A percentile compares a stretch with the other conserved stretches of the same genome.
Evolutionary conservation across 164 flowering plant species (phyloP).

Genomic region (Nymphaea thermarum): DNA sequence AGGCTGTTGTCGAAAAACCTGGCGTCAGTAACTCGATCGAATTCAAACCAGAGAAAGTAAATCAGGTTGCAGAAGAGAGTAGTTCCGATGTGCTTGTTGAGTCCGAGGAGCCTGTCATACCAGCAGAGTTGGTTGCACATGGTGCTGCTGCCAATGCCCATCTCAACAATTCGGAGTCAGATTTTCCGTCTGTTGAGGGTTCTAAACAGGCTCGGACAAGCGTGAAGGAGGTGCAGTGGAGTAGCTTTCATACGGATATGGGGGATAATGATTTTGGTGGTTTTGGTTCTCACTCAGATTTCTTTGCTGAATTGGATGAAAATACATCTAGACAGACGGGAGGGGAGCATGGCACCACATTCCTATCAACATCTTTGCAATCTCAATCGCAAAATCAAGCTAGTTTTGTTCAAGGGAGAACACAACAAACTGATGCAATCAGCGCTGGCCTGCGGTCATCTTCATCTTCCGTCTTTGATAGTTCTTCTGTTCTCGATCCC

Average conservation of each 20-base stretch:
- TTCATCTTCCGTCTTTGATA: not conserved
- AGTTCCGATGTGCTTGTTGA: not conserved
- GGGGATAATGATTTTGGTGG: slow-evolving; percentile 18
- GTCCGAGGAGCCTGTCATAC: not conserved
- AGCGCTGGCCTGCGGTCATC: not conserved
- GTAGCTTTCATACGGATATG: slow-evolving; percentile 33
- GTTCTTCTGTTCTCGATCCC: not conserved
- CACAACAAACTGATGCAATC: not conserved
- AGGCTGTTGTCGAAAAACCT: not conserved
- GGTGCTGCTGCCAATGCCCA: not conserved
- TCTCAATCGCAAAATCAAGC: not conserved
- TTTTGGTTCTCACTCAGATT: slow-evolving; percentile 51
- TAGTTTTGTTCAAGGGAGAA: not conserved
- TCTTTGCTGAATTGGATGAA: slow-evolving; percentile 35
- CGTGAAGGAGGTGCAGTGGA: slow-evolving; percentile 71
- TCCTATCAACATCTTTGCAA: not conserved
- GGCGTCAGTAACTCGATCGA: not conserved
- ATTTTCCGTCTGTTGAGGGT: not conserved
- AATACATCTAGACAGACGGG: slow-evolving; percentile 4
- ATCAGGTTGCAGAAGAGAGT: not conserved
- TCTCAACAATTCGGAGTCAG: not conserved
- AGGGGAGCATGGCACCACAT: not conserved
- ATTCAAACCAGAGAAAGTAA: not conserved
- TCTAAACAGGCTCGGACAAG: slow-evolving; percentile 5
- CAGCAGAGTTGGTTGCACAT: not conserved